Conservation (phyloP, 2,329 filamentous ascomycete genomes). For the Cladosporium sp. region DNA sequence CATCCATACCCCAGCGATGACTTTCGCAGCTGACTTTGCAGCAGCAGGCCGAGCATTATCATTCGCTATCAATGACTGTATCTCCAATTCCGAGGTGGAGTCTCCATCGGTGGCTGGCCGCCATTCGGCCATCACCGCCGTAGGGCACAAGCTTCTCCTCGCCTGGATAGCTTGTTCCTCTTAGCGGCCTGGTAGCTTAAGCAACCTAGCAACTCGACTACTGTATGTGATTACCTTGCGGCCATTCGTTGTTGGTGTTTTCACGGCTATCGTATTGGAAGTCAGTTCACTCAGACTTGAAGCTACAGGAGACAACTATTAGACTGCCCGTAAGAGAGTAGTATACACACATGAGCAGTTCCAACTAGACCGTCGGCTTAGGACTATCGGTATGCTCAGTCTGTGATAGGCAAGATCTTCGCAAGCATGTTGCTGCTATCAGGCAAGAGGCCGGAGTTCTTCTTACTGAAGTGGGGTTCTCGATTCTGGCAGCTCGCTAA, state of each 20-base stretch:
- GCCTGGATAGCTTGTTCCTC: slow-evolving; percentile 4
- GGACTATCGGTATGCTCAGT: background rate
- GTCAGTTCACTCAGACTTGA: too few relatives aligned
- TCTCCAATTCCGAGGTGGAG: slow-evolving; percentile 7
- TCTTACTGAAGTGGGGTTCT: background rate
- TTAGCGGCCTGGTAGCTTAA: background rate
- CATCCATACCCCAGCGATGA: slow-evolving; percentile 4
- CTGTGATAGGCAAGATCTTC: background rate
- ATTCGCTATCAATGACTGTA: slow-evolving; percentile 4
- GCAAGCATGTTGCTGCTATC: too few relatives aligned
- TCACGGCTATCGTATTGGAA: too few relatives aligned
- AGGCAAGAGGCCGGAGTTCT: too few relatives aligned
- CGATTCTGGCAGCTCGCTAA: background rate
- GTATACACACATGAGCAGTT: too few relatives aligned
- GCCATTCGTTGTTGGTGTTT: too few relatives aligned
- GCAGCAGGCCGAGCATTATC: background rate
- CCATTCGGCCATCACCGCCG: slow-evolving; percentile 1
- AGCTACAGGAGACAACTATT: too few relatives aligned
- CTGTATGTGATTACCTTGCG: too few relatives aligned
- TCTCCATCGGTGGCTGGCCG: background rate
- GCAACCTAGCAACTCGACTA: background rate
- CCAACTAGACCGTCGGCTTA: too few relatives aligned
- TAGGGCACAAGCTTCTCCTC: slow-evolving; percentile 5
- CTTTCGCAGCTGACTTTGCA: slow-evolving; percentile 5
- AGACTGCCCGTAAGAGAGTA: too few relatives aligned